A percentile compares a stretch with the other conserved stretches of the same genome.
Evolutionary conservation across 2,329 filamentous ascomycete genomes (phyloP).

Genomic region (Pseudocercospora fijiensis): DNA sequence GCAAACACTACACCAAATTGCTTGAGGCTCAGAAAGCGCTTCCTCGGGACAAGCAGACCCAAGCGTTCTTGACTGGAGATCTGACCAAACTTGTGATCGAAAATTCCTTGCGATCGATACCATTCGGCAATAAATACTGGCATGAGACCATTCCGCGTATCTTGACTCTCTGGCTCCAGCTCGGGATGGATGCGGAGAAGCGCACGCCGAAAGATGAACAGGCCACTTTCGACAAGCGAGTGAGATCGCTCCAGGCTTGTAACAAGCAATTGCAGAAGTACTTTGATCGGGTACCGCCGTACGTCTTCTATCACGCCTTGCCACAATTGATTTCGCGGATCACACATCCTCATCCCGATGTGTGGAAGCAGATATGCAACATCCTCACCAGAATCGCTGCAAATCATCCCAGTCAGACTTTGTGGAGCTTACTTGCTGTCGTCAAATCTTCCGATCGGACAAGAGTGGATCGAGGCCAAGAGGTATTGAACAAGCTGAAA

Average conservation of each 20-base stretch:
- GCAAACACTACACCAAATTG: conserved; percentile 95
- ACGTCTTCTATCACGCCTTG: conserved; percentile 78
- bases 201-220: conserved; percentile 46
- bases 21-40: conserved; percentile 83
- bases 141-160: conserved; percentile 92
- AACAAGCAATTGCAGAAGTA: conserved; percentile 80
- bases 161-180: conserved; percentile 89
- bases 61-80: conserved; percentile 67
- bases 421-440: conserved; percentile 88
- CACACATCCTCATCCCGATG: conserved; percentile 74
- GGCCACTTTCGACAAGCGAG: conserved; percentile 51
- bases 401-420: conserved; percentile 81
- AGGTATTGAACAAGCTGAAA: conserved; percentile 41
- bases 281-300: conserved; percentile 67
- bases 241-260: conserved; percentile 65
- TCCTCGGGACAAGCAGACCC: conserved; percentile 67
- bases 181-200: conserved; percentile 67
- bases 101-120: conserved; percentile 84
- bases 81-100: conserved; percentile 85
- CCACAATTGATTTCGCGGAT: conserved; percentile 96
- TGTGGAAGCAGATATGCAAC: conserved; percentile 71
- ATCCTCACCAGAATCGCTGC: conserved; percentile 86
- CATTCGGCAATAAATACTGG: conserved; percentile 89
- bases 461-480: conserved; percentile 56
- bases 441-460: conserved; percentile 76